These are phyloP conservation scores for Leccinum fallax DNA, from an alignment of 1,284 basidiomycete species.

Conservation along the genomic window DNA sequence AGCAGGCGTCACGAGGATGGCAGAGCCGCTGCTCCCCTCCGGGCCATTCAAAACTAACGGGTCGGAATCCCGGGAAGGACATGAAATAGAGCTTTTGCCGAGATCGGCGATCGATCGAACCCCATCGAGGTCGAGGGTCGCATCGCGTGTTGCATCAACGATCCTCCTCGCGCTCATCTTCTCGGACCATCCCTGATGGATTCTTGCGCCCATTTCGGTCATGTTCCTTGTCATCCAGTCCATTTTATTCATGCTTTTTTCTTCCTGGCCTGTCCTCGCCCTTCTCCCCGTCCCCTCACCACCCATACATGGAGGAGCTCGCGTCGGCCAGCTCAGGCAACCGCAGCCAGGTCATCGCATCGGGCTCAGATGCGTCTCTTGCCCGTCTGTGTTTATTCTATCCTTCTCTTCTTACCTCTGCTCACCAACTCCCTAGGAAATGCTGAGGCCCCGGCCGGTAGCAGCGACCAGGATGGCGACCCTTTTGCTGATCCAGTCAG, in stretches of 20 bases:
- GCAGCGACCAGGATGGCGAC: conserved; percentile 21
- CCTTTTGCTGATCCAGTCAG: conserved; percentile 17
- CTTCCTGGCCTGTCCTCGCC: no score
- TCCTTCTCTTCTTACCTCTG: background rate
- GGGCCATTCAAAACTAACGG: no score
- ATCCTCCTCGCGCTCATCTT: background rate
- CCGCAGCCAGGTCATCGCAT: conserved; percentile 31
- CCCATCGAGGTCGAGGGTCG: background rate
- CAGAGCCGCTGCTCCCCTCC: background rate
- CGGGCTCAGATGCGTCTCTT: conserved; percentile 40
- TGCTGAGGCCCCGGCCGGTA: conserved; percentile 42
- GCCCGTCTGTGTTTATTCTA: conserved; percentile 35
- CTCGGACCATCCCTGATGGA: background rate
- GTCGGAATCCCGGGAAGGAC: no score
- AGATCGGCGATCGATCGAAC: background rate
- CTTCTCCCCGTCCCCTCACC: background rate
- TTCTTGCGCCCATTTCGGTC: background rate
- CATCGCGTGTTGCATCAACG: background rate
- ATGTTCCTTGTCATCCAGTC: background rate
- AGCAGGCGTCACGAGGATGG: background rate
- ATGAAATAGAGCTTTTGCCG: background rate
- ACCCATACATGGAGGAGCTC: conserved; percentile 44
- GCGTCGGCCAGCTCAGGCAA: conserved; percentile 39
- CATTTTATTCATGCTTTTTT: background rate
- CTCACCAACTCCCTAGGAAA: conserved; percentile 37